Base-by-base conservation (phyloP, 257 asterid species). In the Verbascum thapsus region DNA sequence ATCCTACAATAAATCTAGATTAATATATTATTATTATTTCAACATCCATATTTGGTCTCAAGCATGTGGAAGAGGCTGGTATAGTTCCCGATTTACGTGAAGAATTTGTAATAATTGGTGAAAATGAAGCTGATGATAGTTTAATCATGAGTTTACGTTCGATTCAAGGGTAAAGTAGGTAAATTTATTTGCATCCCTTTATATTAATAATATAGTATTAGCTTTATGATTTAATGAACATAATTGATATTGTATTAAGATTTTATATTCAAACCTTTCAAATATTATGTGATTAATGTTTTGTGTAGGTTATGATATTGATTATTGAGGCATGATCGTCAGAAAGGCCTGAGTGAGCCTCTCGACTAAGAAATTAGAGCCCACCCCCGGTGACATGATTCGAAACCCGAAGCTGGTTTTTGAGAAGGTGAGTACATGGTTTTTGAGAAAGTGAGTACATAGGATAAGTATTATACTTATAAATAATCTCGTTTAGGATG, bases 311-410 rank as follows among this genome's bases (percentile, higher is more conserved):
- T 70, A 92, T 92, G 99, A 82, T 92, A 61, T 78, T n/a, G n/a
- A n/a, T n/a, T n/a, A n/a, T n/a, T 92, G 55, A 92, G 99, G 85
- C 99, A 92, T 76, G 97, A 92, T 57, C 97, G 99, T 35, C 97
- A 92, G 79, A 89, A 97, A 63, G 99, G 97, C 12, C 76, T n/a
- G 99, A 34, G 96, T 92, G 71, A 89, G 96, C 80, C 94, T 92
- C 48, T 92, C 97, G 6, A 89, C 97, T 19, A 92, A 92, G 88
- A 92, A 92, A 83, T 79, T 92, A 69, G 99, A 92, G 86, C 99
- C 97, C 19, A 85, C 96, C 38, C 96, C 99, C 48, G 97, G 99
- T 66, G 99, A 89, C 87, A 92, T 92, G 99, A 90, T 92, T 79
- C 91, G 94, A 22, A 92, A 92, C 70, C 99, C 97, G 58, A 87